A percentile compares a stretch with the other conserved stretches of the same genome.
Conservation (phyloP, 441 rosid species). For the Erodium moschatum region DNA sequence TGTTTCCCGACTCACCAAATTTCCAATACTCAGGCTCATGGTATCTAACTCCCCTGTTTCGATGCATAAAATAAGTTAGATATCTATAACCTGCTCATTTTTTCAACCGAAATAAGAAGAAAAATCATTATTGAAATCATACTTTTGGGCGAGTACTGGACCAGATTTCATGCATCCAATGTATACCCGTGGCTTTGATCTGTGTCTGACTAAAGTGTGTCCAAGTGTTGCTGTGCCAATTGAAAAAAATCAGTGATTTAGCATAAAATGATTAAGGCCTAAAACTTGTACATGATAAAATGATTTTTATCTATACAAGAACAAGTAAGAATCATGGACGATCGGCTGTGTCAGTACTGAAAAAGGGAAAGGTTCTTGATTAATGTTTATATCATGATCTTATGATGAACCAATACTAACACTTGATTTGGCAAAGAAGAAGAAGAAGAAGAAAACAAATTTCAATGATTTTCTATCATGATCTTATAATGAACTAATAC, state of each 20-base stretch:
- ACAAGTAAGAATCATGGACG: not conserved
- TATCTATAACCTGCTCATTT: not conserved
- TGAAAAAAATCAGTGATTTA: not conserved
- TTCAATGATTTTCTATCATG: not conserved
- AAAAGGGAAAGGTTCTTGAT: not conserved
- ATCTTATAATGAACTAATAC: not conserved
- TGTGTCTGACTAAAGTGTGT: slow-evolving; percentile 72
- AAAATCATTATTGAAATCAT: slow-evolving; percentile 14
- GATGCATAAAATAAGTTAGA: not conserved
- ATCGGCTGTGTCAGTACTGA: not conserved
- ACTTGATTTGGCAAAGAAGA: too few relatives aligned
- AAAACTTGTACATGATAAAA: not conserved
- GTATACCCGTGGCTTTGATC: slow-evolving; percentile 62
- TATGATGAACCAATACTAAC: not conserved
- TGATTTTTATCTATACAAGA: not conserved
- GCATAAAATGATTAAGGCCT: not conserved
- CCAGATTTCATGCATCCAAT: slow-evolving; percentile 99
- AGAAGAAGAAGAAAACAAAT: too few relatives aligned
- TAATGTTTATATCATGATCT: not conserved
- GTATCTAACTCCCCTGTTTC: slow-evolving; percentile 9
- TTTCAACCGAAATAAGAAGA: not conserved
- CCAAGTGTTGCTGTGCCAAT: slow-evolving; percentile 67
- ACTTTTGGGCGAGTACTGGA: slow-evolving; percentile 89
- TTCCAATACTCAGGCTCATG: slow-evolving; percentile 11
- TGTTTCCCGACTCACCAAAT: slow-evolving; percentile 15